phyloP scores from a whole-genome alignment of 768 basidiomycete genomes.

The Cystofilobasidium macerans region DNA sequence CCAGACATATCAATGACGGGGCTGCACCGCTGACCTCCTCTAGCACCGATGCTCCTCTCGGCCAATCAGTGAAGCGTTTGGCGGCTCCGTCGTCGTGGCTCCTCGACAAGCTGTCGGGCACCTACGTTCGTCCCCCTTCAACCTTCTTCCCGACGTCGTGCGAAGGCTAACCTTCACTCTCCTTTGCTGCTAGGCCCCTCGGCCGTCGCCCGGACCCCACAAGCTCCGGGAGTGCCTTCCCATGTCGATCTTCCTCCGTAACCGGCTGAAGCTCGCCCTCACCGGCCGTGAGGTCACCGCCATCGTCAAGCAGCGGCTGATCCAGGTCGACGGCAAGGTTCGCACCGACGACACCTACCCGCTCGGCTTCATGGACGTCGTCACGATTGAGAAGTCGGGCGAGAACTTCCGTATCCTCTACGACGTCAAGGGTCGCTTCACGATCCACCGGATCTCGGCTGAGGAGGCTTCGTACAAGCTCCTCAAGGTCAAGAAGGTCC shows the following conservation, averaged over 20 bases:
- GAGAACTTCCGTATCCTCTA: slow-evolving; percentile 99
- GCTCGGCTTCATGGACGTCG: slow-evolving; percentile 94
- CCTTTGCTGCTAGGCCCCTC: slow-evolving; percentile 53
- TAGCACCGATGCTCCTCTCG: neutral
- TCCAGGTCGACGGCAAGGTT: slow-evolving; percentile 90
- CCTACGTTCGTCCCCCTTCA: slow-evolving; percentile 42
- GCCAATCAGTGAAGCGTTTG: slow-evolving; percentile 65
- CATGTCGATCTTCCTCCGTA: slow-evolving; percentile 92
- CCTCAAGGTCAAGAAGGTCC: slow-evolving; percentile 81
- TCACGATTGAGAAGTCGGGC: slow-evolving; percentile 93
- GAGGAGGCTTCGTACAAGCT: slow-evolving; percentile 98
- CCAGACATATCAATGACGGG: slow-evolving; percentile 1
- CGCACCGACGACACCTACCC: slow-evolving; percentile 95
- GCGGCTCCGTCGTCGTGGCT: slow-evolving; percentile 98
- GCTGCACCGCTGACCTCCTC: neutral
- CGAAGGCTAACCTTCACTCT: slow-evolving; percentile 14
- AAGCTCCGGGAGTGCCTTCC: slow-evolving; percentile 98
- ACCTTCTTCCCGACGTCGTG: neutral
- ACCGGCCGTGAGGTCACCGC: slow-evolving; percentile 90
- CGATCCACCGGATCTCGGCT: slow-evolving; percentile 95
- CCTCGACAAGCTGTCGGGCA: slow-evolving; percentile 80
- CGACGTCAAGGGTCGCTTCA: slow-evolving; percentile 99
- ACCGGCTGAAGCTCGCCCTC: slow-evolving; percentile 97
- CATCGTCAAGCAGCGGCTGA: slow-evolving; percentile 89
- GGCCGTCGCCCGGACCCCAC: slow-evolving; percentile 96